Base-by-base conservation (phyloP, 768 basidiomycete genomes). In the Boletellus ananas region DNA sequence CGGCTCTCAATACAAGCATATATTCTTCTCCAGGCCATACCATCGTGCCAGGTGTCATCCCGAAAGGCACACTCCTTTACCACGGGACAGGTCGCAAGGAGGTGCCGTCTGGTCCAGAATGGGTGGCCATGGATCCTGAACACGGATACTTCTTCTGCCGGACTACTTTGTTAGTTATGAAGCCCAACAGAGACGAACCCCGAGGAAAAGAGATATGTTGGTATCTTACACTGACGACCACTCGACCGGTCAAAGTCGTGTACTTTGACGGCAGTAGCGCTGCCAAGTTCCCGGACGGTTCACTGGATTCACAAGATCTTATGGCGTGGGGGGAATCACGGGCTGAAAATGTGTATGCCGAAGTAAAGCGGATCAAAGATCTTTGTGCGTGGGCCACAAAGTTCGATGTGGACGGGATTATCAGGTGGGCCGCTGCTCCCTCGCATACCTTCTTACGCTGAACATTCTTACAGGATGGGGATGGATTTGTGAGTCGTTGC, bases 401-500 rank as follows among this genome's bases (percentile, higher is more conserved):
- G 12, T 51, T 64, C 12, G 65, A 61, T 3, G 25, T 72, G 16
- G 70, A 70, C 37, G 71, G 67, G 0, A 68, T 69, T 34, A 60
- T 71, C 18, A 62, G 68, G 65, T n/a, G 31, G 33, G 9, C 46
- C 20, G 3, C n/a, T 10, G 25, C 17, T 9, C 10, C n/a, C 4
- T 1, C 8, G n/a, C 17, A 40, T 14, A 7, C 6, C 12, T 16
- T 62, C 66, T 34, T 37, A 6, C 10, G 4, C 13, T 39, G 23
- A 23, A 70, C 73, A 51, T 1, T 12, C 4, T 43, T 6, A 17
- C 35, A 76, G 73, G 50, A 77, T 77, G 76, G 72, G 74, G 68
- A 70, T 73, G 67, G 68, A 74, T 54, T 77, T 79, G 75, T 77
- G 54, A 55, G 74, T 18, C 8, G 13, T 10, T 6, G 9, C 18